Base-by-base conservation (phyloP, 352 stramenopile genomes). In the Aphanomyces invadans region DNA sequence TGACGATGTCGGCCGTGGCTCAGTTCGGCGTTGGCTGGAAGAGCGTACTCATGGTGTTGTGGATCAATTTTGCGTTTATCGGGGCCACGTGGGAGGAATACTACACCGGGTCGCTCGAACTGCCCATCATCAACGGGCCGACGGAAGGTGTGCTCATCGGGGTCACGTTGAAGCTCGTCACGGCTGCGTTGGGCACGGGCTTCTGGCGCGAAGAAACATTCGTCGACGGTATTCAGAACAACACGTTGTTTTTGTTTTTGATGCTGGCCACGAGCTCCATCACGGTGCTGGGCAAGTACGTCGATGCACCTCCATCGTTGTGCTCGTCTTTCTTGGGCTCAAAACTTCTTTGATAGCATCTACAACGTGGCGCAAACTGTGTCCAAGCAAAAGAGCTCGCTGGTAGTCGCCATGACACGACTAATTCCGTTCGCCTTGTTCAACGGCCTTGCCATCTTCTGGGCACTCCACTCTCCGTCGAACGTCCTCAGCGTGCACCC, bases 101-200 rank as follows among this genome's bases (percentile, higher is more conserved):
- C 78, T 96, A 98, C 80, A 98, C 88, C 1, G 94, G 95, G 28
- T 86, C 90, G 68, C 79, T 99, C 11, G 83, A 98, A 63, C 76
- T 99, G 53, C 96, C 96, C 32, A 80, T 97, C 32, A 87, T 99
- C 67, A 99, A 99, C 77, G 97, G 96, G 19, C 96, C 97, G 1
- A 98, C 81, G 12, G 96, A 99, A 74, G 97, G 97, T 63, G 88
- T 99, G 45, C 69, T 98, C 38, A 88, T 95, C 53, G 86, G 74
- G 1, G 76, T 91, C 51, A 73, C 71, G 23, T 49, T 95, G 4
- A 91, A 95, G 74, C 72, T 95, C 7, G 73, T 89, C 59, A 95
- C 86, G 19, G 79, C 83, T 0, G 42, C 65, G 0, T 65, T 88
- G 23, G 63, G 86, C 7, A 64, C 81, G 38, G 70, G 76, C 23